Evolutionary conservation across 371 early-diverging fungal genomes (phyloP).

Genomic region (Mucor irregularis): DNA sequence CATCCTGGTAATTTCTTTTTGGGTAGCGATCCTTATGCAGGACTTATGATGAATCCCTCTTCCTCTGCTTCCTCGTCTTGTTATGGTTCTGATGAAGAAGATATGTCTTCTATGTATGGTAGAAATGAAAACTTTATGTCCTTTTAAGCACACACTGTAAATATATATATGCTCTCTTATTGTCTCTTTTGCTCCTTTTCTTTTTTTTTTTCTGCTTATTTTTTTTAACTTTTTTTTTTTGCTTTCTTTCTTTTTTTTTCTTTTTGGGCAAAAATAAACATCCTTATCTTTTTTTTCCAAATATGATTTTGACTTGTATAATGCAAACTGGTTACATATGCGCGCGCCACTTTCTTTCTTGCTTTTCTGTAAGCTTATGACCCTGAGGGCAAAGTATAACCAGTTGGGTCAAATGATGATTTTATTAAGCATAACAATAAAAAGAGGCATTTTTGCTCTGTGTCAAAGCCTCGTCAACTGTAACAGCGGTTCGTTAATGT

Average conservation of each 20-base stretch:
- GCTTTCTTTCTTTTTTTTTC: neutral
- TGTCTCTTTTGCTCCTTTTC: neutral
- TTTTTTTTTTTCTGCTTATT: neutral
- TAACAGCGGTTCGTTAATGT: constrained; percentile 43
- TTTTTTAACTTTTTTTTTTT: neutral
- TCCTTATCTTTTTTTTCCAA: neutral
- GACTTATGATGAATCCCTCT: constrained; percentile 17
- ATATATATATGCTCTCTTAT: neutral
- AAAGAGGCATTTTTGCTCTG: constrained; percentile 33
- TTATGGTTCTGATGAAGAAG: constrained; percentile 37
- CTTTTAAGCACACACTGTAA: constrained; percentile 4
- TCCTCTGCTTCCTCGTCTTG: constrained; percentile 32
- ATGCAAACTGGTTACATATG: neutral
- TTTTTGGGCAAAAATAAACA: neutral
- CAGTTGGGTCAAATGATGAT: constrained; percentile 6
- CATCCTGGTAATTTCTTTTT: constrained; percentile 35
- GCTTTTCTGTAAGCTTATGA: too few relatives aligned
- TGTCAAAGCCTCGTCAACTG: too few relatives aligned
- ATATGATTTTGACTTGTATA: neutral
- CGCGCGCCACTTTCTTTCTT: too few relatives aligned
- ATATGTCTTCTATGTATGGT: neutral
- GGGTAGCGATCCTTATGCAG: constrained; percentile 35
- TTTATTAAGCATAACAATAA: constrained; percentile 4
- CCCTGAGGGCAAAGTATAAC: too few relatives aligned
- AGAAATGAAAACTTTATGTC: constrained; percentile 2